Base-by-base conservation (phyloP, 2,329 filamentous ascomycete genomes). In the Neocatenulostroma microsporum region DNA sequence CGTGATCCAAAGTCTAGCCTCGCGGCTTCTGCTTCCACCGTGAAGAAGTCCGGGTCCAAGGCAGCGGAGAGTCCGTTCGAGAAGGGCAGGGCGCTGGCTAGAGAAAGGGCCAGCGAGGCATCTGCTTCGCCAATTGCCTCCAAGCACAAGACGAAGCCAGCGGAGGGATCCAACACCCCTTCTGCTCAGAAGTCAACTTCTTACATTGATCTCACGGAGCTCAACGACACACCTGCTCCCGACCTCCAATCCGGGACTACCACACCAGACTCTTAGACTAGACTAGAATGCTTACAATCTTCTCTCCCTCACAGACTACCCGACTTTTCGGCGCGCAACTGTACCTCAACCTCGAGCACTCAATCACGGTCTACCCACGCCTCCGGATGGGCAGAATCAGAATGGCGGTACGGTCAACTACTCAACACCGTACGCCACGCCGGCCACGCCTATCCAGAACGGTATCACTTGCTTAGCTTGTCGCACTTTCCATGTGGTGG, bases 391-490 rank as follows among this genome's bases (percentile, higher is more conserved):
- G 14, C 21, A 11, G 21, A 32, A 6, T 9, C 11, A 9, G n/a
- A 17, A 9, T 8, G n/a, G 7, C 10, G 5, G 9, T 7, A 9
- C 5, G 7, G 9, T 5, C 24, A 36, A 21, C 31, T 30, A 8
- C 26, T 13, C 27, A 17, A 20, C 21, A 24, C 21, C 9, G 28
- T 24, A 30, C 17, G 11, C 14, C 9, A 31, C 6, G 11, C 4
- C 11, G 27, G 12, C 17, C 10, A 20, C 20, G 21, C 24, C 12
- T 40, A 32, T 30, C n/a, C 31, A 26, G 6, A 36, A 43, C 29
- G 45, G 48, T 21, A 42, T 57, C 30, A 50, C 51, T 14, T 83
- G 80, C 47, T 54, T 63, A 2, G 73, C 70, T 10, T 83, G 79
- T 55, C 56, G 58, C 24, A 60, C 63, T 15, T 41, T 50, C n/a